Evolutionary conservation across 2,329 filamentous ascomycete species (phyloP).

Genomic region (Xylaria hypoxylon): DNA sequence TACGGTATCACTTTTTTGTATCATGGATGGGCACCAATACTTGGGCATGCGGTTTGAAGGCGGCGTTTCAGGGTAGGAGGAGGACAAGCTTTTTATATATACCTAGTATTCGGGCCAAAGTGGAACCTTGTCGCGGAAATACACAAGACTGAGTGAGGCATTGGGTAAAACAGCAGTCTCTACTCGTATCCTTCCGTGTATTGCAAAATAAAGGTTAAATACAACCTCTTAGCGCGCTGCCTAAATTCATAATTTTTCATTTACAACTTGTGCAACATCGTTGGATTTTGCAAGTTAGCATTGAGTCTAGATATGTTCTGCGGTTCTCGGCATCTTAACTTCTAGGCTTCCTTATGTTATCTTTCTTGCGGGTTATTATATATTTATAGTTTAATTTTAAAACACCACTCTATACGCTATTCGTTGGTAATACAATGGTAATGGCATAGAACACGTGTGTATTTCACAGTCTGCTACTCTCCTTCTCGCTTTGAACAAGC

Average conservation of each 20-base stretch:
- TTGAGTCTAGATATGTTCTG: not conserved
- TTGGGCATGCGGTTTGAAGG: not conserved
- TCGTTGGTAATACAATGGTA: not conserved
- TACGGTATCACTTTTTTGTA: conserved; percentile 16
- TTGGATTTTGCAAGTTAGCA: not conserved
- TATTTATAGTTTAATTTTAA: not conserved
- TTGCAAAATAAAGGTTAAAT: conserved; percentile 12
- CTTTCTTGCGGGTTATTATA: conserved; percentile 11
- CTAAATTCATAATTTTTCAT: not conserved
- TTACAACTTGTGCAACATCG: not conserved
- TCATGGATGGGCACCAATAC: conserved; percentile 3
- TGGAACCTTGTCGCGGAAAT: not conserved
- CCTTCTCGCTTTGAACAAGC: conserved; percentile 51
- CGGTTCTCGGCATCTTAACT: not conserved
- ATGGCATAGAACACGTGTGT: not conserved
- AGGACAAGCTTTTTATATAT: conserved; percentile 7
- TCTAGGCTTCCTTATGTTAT: not conserved
- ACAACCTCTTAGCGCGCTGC: conserved; percentile 1
- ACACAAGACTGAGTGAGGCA: not conserved
- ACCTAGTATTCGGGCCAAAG: conserved; percentile 14
- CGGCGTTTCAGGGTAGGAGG: conserved; percentile 20
- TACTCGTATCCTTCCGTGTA: not conserved
- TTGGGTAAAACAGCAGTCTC: not conserved
- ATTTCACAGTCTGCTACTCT: conserved; percentile 39
- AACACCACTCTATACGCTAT: conserved; percentile 3